Evolutionary conservation across 2,329 filamentous ascomycete genomes (phyloP).

Genomic region (Thelonectria rubi): DNA sequence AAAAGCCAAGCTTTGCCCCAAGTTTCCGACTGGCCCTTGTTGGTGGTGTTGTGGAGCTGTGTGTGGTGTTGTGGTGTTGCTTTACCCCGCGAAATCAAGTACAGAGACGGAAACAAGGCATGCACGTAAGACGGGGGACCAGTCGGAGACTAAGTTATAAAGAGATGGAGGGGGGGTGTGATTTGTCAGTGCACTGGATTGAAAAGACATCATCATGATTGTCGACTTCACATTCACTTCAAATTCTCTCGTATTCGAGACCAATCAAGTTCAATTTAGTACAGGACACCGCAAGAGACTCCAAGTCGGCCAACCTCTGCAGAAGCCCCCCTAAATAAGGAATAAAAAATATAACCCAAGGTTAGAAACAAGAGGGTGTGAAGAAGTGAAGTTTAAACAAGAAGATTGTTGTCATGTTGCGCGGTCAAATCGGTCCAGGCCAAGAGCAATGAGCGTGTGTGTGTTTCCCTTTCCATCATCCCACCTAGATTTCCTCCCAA

Average conservation of each 20-base stretch:
- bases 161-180: background rate
- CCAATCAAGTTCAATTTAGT: background rate
- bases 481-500: too few relatives aligned
- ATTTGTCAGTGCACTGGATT: too few relatives aligned
- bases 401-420: background rate
- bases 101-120: background rate
- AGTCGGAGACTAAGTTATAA: background rate
- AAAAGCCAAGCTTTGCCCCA: background rate
- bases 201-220: background rate
- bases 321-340: background rate
- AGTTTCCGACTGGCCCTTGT: background rate
- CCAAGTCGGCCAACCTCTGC: background rate
- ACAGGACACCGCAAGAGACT: background rate
- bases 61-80: background rate
- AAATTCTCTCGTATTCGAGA: background rate
- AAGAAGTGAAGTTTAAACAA: background rate
- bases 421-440: background rate
- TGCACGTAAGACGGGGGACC: background rate
- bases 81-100: background rate
- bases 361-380: background rate
- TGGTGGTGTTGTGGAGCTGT: background rate
- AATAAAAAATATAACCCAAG: background rate
- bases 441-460: background rate
- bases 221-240: too few relatives aligned
- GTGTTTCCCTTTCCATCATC: background rate